A percentile compares a stretch with the other conserved stretches of the same genome.
phyloP scores from a whole-genome alignment of 495 filamentous ascomycete genomes.

The Lichenothelia convexa region DNA sequence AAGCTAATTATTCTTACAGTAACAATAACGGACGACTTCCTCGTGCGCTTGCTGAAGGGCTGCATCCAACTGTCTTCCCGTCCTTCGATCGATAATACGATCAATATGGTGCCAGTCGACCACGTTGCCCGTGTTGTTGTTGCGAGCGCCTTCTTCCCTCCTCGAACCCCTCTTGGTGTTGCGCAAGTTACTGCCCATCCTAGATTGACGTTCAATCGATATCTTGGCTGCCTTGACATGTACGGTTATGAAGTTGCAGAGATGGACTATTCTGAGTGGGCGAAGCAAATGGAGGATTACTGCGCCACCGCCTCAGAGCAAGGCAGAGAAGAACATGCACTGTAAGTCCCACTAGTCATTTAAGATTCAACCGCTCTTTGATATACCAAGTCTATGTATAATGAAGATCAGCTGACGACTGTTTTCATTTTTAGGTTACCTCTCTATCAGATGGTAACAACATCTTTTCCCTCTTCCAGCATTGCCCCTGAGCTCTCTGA shows the following conservation, averaged over 20 bases:
- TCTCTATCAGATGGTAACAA: slow-evolving; percentile 67
- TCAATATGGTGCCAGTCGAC: slow-evolving; percentile 60
- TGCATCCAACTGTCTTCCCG: slow-evolving; percentile 59
- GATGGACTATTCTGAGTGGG: slow-evolving; percentile 38
- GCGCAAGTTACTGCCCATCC: slow-evolving; percentile 72
- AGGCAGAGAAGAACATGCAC: slow-evolving; percentile 41
- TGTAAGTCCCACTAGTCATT: slow-evolving; percentile 21
- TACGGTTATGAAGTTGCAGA: slow-evolving; percentile 65
- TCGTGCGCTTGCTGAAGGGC: slow-evolving; percentile 76
- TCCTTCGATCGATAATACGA: slow-evolving; percentile 67
- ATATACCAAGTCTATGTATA: background rate
- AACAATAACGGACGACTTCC: slow-evolving; percentile 79
- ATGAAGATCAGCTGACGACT: too few species aligned
- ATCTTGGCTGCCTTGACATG: slow-evolving; percentile 45
- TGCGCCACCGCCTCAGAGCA: slow-evolving; percentile 16
- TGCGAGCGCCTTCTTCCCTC: slow-evolving; percentile 47
- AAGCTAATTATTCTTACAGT: slow-evolving; percentile 16
- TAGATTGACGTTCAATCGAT: slow-evolving; percentile 61
- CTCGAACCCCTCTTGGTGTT: slow-evolving; percentile 33
- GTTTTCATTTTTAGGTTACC: slow-evolving; percentile 46
- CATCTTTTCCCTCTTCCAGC: slow-evolving; percentile 59
- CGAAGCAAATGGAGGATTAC: slow-evolving; percentile 19
- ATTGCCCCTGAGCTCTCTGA: slow-evolving; percentile 71
- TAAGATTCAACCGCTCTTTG: background rate
- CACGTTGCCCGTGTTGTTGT: slow-evolving; percentile 68